Evolutionary conservation across 2,329 filamentous ascomycete genomes (phyloP).

Genomic region (Didymella lethalis): DNA sequence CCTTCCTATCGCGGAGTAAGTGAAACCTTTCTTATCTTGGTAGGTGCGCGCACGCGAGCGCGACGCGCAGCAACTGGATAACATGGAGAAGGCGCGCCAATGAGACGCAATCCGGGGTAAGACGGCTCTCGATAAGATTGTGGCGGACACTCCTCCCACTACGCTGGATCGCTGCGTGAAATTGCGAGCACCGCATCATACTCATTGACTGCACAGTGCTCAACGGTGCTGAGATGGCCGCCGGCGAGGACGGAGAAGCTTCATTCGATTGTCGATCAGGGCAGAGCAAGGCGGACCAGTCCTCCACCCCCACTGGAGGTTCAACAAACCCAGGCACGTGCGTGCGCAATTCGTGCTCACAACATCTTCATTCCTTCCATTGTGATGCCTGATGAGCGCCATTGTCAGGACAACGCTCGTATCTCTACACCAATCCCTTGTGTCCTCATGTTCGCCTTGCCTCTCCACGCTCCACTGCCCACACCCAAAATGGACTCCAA

Average conservation of each 20-base stretch:
- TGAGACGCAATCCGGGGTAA: constrained; percentile 19
- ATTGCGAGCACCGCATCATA: not conserved
- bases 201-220: constrained; percentile 1
- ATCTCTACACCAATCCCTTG: not conserved
- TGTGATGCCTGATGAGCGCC: not conserved
- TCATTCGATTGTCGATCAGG: constrained; percentile 6
- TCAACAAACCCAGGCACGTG: constrained; percentile 12
- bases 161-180: constrained; percentile 4
- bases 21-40: constrained; percentile 44
- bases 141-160: constrained; percentile 8
- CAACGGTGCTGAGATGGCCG: constrained; percentile 13
- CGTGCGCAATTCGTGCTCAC: constrained; percentile 2
- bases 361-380: not conserved
- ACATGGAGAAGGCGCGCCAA: constrained; percentile 27
- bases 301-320: constrained; percentile 10
- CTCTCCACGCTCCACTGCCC: not conserved
- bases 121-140: constrained; percentile 30
- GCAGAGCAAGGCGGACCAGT: constrained; percentile 6
- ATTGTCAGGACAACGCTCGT: not conserved
- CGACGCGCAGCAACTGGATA: constrained; percentile 37
- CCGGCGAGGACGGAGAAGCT: constrained; percentile 18
- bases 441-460: not conserved
- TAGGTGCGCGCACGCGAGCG: constrained; percentile 29
- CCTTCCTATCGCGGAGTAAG: constrained; percentile 49
- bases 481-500: not conserved